These are phyloP conservation scores for Nakaseomyces nivariensis DNA, from an alignment of 1,139 yeast genomes.

Conservation along the genomic window DNA sequence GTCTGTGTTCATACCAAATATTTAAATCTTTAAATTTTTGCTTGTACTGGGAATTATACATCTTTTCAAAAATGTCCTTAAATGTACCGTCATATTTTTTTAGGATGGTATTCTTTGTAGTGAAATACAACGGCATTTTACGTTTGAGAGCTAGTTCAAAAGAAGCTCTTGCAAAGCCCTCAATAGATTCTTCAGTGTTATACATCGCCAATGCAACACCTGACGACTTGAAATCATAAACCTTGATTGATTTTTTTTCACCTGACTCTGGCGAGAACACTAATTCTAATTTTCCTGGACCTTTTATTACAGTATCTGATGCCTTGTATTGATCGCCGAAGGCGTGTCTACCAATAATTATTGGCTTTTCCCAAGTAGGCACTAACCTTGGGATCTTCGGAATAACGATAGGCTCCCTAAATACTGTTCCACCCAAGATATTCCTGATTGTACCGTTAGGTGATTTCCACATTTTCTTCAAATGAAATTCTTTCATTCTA, in stretches of 20 bases:
- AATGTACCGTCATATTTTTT: constrained; percentile 90
- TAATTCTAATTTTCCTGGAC: constrained; percentile 69
- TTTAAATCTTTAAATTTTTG: constrained; percentile 61
- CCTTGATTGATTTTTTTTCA: constrained; percentile 45
- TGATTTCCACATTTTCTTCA: constrained; percentile 94
- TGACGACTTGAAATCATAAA: constrained; percentile 55
- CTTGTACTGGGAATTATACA: constrained; percentile 65
- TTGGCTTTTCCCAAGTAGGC: constrained; percentile 91
- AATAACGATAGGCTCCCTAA: constrained; percentile 92
- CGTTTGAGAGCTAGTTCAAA: constrained; percentile 78
- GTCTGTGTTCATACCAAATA: constrained; percentile 92
- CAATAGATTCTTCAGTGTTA: constrained; percentile 85
- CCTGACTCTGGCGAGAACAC: constrained; percentile 55
- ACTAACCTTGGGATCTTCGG: constrained; percentile 81
- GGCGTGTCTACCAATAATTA: constrained; percentile 94
- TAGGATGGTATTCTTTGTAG: constrained; percentile 90
- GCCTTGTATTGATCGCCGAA: constrained; percentile 96
- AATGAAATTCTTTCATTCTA: constrained; percentile 77
- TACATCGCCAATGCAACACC: constrained; percentile 94
- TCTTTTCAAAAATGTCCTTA: constrained; percentile 81
- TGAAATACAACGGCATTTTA: constrained; percentile 67
- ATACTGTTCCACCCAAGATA: constrained; percentile 90
- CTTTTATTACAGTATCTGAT: constrained; percentile 69
- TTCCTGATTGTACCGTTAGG: constrained; percentile 96
- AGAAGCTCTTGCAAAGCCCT: constrained; percentile 85